Base-by-base conservation (phyloP, 2,329 filamentous ascomycete genomes). In the Camillea tinctor region DNA sequence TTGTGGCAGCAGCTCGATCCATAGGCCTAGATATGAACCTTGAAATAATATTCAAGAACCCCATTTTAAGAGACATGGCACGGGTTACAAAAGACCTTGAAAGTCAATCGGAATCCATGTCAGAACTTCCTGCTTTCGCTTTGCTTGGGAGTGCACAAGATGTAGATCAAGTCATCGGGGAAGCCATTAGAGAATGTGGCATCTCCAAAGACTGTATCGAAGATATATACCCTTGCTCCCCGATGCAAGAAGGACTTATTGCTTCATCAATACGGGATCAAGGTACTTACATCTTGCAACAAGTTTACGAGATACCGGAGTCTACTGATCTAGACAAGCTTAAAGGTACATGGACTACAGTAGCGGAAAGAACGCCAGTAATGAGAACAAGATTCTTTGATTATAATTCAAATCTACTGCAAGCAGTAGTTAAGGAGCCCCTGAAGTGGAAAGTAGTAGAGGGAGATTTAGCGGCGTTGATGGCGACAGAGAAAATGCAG, bases 221-320 rank as follows among this genome's bases (percentile, higher is more conserved):
- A 3, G 52, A 59, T 15, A 15, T 59, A 13, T 55, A 55, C 20
- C 52, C 52, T 19, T 59, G 52, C 48, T 55, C 52, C 5, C 44
- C 52, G 3, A 51, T 59, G 21, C 52, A 59, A 9, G 57, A 55
- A 44, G 57, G 57, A n/a, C 48, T 58, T 24, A 54, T 58, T 40
- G 56, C 56, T 17, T 51, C 48, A 15, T 53, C 36, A 20, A 58
- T 55, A 19, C 24, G 48, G 4, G 51, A 52, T 1, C 56, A 52
- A 11, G 56, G 54, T n/a, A 52, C 56, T 21, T 58, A 58, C 19
- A 55, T 58, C 15, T 40, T 55, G 4, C 51, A 58, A 50, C 50
- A 55, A 15, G 56, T 58, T 15, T 52, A 54, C 40, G 50, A 54
- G 23, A n/a, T 58, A 19, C 36, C 56, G 17, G 50, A 54, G 9